Evolutionary conservation across 257 asterid genomes (phyloP).

Genomic region (Nicotiana noctiflora): DNA sequence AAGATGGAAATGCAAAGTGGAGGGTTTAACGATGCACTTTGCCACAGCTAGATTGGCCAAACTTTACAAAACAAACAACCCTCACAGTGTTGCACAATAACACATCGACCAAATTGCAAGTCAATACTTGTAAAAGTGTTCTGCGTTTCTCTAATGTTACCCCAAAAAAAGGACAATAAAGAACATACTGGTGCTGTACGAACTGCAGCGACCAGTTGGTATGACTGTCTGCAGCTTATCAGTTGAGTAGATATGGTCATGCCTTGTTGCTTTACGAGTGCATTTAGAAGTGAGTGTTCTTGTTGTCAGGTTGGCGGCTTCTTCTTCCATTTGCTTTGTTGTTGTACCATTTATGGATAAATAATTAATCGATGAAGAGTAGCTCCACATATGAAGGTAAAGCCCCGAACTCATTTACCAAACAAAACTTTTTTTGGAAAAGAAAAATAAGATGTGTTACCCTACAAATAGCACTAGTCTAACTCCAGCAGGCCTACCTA

Average conservation of each 20-base stretch:
- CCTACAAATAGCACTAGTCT: not conserved
- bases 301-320: not conserved
- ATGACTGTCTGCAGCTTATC: not conserved
- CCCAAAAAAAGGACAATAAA: not conserved
- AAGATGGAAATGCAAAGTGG: not conserved
- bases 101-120: not conserved
- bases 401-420: not conserved
- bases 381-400: not conserved
- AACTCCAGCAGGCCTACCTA: not conserved
- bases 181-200: not conserved
- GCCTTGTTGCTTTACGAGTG: not conserved
- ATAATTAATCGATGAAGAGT: not conserved
- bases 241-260: not conserved
- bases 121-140: not conserved
- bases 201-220: not conserved
- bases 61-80: not conserved
- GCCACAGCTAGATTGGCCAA: not conserved
- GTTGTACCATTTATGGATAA: not conserved
- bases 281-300: not conserved
- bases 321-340: not conserved
- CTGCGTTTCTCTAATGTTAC: not conserved
- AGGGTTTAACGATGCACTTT: not conserved
- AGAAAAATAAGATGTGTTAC: not conserved
- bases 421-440: not conserved
- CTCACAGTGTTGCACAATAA: not conserved